A percentile compares a stretch with the other conserved stretches of the same genome.
Evolutionary conservation across 1,139 yeast genomes (phyloP).

Genomic region (Saccharomyces hybrid): DNA sequence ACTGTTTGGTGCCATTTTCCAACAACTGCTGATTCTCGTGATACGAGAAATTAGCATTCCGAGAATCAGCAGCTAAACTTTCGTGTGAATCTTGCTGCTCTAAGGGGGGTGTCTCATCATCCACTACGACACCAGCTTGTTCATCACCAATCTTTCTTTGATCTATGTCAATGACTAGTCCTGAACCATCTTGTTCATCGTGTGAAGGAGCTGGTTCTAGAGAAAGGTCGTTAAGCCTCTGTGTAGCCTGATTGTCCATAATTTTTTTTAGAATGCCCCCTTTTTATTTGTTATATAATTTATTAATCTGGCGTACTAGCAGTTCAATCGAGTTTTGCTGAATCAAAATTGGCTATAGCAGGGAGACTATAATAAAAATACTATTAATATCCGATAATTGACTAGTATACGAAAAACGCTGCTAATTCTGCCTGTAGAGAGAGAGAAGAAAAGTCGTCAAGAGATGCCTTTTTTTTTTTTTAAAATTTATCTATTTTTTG

Average conservation of each 20-base stretch:
- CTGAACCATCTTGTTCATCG: slow-evolving; percentile 10
- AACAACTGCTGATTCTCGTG: slow-evolving; percentile 27
- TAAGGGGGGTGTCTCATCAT: neutral
- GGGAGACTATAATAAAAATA: neutral
- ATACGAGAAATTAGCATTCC: slow-evolving; percentile 28
- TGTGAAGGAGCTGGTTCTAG: slow-evolving; percentile 5
- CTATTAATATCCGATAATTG: neutral
- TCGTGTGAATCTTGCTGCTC: neutral
- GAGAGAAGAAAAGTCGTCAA: neutral
- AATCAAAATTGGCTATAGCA: neutral
- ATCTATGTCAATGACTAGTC: slow-evolving; percentile 10
- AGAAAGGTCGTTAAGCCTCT: slow-evolving; percentile 1
- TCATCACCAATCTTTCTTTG: slow-evolving; percentile 2
- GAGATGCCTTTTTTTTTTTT: neutral
- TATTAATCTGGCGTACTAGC: neutral
- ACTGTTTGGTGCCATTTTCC: slow-evolving; percentile 28
- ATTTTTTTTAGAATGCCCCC: neutral
- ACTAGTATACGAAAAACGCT: neutral
- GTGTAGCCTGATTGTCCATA: slow-evolving; percentile 1
- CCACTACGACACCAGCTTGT: slow-evolving; percentile 3
- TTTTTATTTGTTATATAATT: neutral
- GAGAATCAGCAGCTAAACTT: slow-evolving; percentile 2
- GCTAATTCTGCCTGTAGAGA: neutral
- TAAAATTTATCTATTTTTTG: neutral
- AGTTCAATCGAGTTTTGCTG: neutral